A percentile compares a stretch with the other conserved stretches of the same genome.
phyloP scores from a whole-genome alignment of 768 basidiomycete genomes.

The Leccinum subgranulosum region DNA sequence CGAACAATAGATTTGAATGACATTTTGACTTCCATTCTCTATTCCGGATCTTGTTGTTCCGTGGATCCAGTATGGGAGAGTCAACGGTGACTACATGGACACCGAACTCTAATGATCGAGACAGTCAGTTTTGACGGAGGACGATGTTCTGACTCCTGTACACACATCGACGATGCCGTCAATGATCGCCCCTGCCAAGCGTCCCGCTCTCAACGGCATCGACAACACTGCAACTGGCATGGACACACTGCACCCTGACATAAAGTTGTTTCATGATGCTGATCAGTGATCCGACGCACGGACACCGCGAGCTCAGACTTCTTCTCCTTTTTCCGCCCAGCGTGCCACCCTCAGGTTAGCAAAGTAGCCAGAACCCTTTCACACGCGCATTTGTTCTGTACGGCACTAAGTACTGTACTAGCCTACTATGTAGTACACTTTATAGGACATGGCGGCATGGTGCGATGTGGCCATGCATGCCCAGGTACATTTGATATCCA shows the following conservation, averaged over 20 bases:
- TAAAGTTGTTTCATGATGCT: not conserved
- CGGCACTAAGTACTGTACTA: no score
- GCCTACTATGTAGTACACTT: not conserved
- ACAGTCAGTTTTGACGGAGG: not conserved
- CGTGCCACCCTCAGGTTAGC: not conserved
- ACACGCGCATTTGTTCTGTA: not conserved
- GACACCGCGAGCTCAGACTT: not conserved
- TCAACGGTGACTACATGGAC: not conserved
- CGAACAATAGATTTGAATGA: constrained; percentile 25
- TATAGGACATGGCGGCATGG: not conserved
- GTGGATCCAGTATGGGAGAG: constrained; percentile 8
- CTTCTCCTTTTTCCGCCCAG: not conserved
- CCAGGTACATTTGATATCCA: not conserved
- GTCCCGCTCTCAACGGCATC: not conserved
- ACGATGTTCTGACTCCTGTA: not conserved
- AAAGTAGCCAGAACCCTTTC: constrained; percentile 5
- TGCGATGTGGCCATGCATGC: not conserved
- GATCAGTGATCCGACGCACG: not conserved
- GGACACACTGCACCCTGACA: not conserved
- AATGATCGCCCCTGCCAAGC: not conserved
- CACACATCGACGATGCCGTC: not conserved
- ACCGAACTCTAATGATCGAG: constrained; percentile 4
- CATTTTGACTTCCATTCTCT: constrained; percentile 11
- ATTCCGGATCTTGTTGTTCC: not conserved
- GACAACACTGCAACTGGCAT: not conserved